Percentiles rank a stretch among this genome's conserved stretches.
These are phyloP conservation scores for Tylopilus orsonianus DNA, from an alignment of 1,284 basidiomycete species.

Conservation along the genomic window DNA sequence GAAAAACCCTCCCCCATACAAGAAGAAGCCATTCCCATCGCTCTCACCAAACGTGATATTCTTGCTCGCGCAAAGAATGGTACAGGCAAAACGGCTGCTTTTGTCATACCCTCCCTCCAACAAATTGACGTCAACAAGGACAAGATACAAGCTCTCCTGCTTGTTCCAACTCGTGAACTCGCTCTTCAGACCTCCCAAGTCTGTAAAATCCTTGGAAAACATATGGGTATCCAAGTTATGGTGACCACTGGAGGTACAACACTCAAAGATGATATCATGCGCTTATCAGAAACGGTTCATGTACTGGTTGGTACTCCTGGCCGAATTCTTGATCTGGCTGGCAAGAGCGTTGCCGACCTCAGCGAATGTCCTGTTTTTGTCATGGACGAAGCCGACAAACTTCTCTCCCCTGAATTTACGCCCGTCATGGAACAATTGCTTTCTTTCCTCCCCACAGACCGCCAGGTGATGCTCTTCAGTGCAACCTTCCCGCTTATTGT, in stretches of 20 bases:
- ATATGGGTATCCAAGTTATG: constrained; percentile 96
- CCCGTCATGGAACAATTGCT: constrained; percentile 98
- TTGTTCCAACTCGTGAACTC: constrained; percentile 94
- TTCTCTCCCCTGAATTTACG: constrained; percentile 96
- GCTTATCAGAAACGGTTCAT: constrained; percentile 88
- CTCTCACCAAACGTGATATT: constrained; percentile 85
- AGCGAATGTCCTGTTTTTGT: constrained; percentile 95
- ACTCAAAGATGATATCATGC: constrained; percentile 96
- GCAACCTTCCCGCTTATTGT: constrained; percentile 99
- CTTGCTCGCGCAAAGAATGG: constrained; percentile 91
- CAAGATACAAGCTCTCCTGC: constrained; percentile 94
- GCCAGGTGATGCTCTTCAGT: constrained; percentile 99
- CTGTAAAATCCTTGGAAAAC: constrained; percentile 95
- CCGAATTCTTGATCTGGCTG: constrained; percentile 91
- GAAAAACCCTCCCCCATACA: constrained; percentile 97
- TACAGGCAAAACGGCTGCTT: constrained; percentile 96
- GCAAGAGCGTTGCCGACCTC: constrained; percentile 93
- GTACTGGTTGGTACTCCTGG: constrained; percentile 97
- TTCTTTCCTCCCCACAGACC: constrained; percentile 78
- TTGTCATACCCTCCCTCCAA: constrained; percentile 96
- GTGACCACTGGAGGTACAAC: constrained; percentile 99
- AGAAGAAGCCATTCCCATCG: constrained; percentile 93
- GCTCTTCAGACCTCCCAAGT: constrained; percentile 97
- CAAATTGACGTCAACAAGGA: constrained; percentile 84
- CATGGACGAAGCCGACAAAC: constrained; percentile 99